These are phyloP conservation scores for Plectosphaerella cucumerina DNA, from an alignment of 2,329 filamentous ascomycete genomes.

Conservation along the genomic window DNA sequence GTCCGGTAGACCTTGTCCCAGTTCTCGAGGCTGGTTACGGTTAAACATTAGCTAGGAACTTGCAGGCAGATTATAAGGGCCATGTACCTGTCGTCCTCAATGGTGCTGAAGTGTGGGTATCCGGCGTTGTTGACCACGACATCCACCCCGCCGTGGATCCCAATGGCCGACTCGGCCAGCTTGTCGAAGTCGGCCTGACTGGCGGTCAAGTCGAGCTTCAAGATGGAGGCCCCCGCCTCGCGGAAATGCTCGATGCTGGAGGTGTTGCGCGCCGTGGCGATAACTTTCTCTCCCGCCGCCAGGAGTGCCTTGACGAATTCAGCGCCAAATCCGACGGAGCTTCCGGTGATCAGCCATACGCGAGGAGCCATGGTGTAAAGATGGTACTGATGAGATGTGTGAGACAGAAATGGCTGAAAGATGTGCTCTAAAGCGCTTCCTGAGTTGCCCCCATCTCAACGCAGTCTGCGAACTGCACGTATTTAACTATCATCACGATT, in stretches of 20 bases:
- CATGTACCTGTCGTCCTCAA: constrained; percentile 21
- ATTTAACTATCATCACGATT: no score
- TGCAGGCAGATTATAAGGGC: neutral
- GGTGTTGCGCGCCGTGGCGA: constrained; percentile 35
- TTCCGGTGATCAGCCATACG: constrained; percentile 37
- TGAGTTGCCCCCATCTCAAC: no score
- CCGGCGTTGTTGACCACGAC: constrained; percentile 35
- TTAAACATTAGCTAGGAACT: no score
- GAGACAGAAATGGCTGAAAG: no score
- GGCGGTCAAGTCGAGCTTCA: constrained; percentile 4
- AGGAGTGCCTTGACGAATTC: constrained; percentile 30
- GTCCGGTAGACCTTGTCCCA: constrained; percentile 17
- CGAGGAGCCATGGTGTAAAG: neutral
- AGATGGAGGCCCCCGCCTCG: neutral
- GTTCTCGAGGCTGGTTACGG: neutral
- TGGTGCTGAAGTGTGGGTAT: constrained; percentile 20
- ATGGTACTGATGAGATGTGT: no score
- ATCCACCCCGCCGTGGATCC: constrained; percentile 23
- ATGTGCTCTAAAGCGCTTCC: no score
- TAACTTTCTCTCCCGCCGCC: constrained; percentile 31
- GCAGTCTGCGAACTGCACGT: no score
- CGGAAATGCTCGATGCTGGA: constrained; percentile 29
- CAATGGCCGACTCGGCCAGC: neutral
- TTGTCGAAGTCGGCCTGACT: neutral
- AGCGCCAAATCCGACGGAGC: constrained; percentile 37